Evolutionary conservation across 2,329 filamentous ascomycete genomes (phyloP).

Genomic region (Trichoderma afroharzianum): DNA sequence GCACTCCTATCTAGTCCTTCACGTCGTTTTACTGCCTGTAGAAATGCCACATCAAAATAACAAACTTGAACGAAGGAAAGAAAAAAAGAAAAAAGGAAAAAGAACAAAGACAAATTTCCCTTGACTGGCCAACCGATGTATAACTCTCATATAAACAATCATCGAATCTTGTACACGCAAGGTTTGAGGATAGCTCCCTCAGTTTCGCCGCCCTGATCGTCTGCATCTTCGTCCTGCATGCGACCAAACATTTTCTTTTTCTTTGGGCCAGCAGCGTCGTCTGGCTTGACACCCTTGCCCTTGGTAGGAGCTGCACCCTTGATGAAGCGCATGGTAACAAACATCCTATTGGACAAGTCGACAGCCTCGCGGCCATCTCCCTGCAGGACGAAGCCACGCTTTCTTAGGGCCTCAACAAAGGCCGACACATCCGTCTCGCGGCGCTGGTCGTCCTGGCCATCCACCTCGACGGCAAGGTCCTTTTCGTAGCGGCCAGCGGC

Average conservation of each 20-base stretch:
- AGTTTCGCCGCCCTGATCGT: constrained; percentile 59
- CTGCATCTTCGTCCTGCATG: constrained; percentile 51
- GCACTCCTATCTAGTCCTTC: neutral
- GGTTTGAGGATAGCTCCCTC: constrained; percentile 75
- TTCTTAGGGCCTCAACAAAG: constrained; percentile 78
- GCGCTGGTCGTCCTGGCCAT: constrained; percentile 59
- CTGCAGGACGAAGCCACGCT: constrained; percentile 81
- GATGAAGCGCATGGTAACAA: constrained; percentile 92
- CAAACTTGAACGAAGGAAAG: neutral
- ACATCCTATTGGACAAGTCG: constrained; percentile 94
- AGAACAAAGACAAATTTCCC: neutral
- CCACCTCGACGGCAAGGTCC: constrained; percentile 66
- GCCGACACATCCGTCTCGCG: constrained; percentile 81
- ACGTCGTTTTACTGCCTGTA: neutral
- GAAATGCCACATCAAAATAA: neutral
- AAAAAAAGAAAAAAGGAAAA: neutral
- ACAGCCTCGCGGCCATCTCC: constrained; percentile 58
- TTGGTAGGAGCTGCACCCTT: constrained; percentile 73
- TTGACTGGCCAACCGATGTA: neutral
- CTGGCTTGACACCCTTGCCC: constrained; percentile 64
- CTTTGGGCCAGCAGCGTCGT: constrained; percentile 51
- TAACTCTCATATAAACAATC: constrained; percentile 20
- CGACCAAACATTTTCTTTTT: constrained; percentile 51
- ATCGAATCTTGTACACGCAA: constrained; percentile 91
- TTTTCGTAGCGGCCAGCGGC: constrained; percentile 49